A percentile compares a stretch with the other conserved stretches of the same genome.
Evolutionary conservation across 768 basidiomycete species (phyloP).

Genomic region (Mycena rebaudengoi): DNA sequence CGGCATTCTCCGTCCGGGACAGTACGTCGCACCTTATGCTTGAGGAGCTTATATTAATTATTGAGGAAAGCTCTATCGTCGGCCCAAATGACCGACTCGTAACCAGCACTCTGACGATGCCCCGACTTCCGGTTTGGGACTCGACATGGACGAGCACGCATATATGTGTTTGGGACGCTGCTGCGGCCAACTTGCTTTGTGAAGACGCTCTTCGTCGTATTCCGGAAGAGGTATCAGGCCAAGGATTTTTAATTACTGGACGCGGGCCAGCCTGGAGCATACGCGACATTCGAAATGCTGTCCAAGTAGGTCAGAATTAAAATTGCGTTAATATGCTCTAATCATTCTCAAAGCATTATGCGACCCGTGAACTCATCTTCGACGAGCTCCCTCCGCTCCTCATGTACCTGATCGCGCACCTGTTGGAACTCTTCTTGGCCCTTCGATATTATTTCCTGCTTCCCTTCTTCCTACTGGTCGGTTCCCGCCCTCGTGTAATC

Average conservation of each 20-base stretch:
- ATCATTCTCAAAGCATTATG: slow-evolving; percentile 35
- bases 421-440: slow-evolving; percentile 39
- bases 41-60: too few relatives aligned
- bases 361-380: slow-evolving; percentile 36
- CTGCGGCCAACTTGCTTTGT: slow-evolving; percentile 42
- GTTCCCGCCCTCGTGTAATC: slow-evolving; percentile 28
- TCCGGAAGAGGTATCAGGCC: slow-evolving; percentile 36
- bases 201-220: slow-evolving; percentile 39
- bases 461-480: slow-evolving; percentile 26
- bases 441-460: slow-evolving; percentile 39
- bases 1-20: slow-evolving; percentile 44
- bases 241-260: slow-evolving; percentile 45
- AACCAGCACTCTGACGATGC: slow-evolving; percentile 40
- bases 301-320: slow-evolving; percentile 34
- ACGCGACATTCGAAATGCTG: slow-evolving; percentile 35
- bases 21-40: slow-evolving; percentile 38
- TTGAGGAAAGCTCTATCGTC: slow-evolving; percentile 41
- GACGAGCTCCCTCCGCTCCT: slow-evolving; percentile 37
- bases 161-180: slow-evolving; percentile 47
- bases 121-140: slow-evolving; percentile 41
- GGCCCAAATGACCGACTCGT: slow-evolving; percentile 44
- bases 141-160: slow-evolving; percentile 37
- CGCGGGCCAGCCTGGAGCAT: slow-evolving; percentile 42
- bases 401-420: slow-evolving; percentile 40
- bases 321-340: background rate